Evolutionary conservation across 106 monocot species (phyloP), one percentile per base, ranked within the genome.

Genomic region (Acorus calamus): DNA sequence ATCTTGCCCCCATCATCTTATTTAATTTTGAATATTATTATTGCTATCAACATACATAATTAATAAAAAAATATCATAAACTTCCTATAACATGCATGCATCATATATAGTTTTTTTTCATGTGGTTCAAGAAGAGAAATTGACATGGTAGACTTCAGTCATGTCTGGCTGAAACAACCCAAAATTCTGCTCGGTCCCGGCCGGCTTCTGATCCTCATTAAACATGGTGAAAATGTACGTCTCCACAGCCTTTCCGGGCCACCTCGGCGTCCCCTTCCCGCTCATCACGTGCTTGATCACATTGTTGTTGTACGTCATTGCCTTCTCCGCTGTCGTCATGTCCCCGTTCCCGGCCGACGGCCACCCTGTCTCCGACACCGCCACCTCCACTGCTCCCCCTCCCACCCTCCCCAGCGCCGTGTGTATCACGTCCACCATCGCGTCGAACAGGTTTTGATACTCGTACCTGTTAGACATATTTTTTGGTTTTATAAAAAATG

Each of bases 181-280:
- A 50, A 66, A 78, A 47, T 78, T 53, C 41, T 62, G 9, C 11
- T 63, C 72, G 0, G 46, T 51, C 46, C 53, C 76, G 0, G 49
- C 8, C 3, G 53, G 54, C 60, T 70, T 77, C 53, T 44, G 48
- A 48, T 74, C 42, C 65, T 79, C 79, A 42, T 79, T 70, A 55
- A 79, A 79, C 70, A 79, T 56, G 11, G 66, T 45, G 53, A 76
- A 81, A 5, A 76, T 42, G 62, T 76, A 80, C 3, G 61, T 44
- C 58, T 77, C 77, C 2, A 71, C 60, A 6, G 11, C 3, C 0
- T 47, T 44, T 7, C 55, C 47, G 9, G 71, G 77, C 47, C 11
- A 61, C 60, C 53, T 71, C 3, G 71, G 77, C 9, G 71, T 77
- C 8, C 77, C 77, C 11, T 8, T 47, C 5, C 4, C 9, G 28